These are phyloP conservation scores for Yamadazyma epiphylla DNA, from an alignment of 1,139 yeast species.

Conservation along the genomic window DNA sequence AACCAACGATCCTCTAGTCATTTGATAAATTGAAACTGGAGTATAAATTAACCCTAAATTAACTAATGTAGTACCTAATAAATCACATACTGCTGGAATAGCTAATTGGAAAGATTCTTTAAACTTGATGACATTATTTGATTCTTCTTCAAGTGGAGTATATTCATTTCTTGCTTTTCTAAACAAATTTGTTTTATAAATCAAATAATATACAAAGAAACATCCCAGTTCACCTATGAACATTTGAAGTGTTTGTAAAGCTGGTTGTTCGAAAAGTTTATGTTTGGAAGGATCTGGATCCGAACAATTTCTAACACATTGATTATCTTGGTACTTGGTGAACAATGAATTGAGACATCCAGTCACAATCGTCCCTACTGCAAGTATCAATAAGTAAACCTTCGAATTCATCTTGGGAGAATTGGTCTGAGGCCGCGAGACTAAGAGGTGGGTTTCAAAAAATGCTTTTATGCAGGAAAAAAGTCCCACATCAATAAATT, in stretches of 20 bases:
- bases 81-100: slow-evolving; percentile 69
- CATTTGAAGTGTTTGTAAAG: slow-evolving; percentile 78
- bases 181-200: slow-evolving; percentile 16
- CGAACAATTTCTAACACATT: slow-evolving; percentile 59
- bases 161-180: slow-evolving; percentile 14
- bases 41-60: slow-evolving; percentile 71
- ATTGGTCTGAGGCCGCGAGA: too few species aligned
- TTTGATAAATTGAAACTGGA: slow-evolving; percentile 83
- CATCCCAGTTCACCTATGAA: slow-evolving; percentile 66
- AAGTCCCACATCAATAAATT: background rate
- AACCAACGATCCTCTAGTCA: slow-evolving; percentile 78
- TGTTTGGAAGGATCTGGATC: slow-evolving; percentile 38
- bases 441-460: too few species aligned
- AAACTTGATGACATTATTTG: slow-evolving; percentile 12
- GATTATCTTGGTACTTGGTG: slow-evolving; percentile 76
- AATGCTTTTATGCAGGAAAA: background rate
- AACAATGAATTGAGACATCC: slow-evolving; percentile 74
- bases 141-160: slow-evolving; percentile 13
- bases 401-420: too few species aligned
- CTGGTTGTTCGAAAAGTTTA: slow-evolving; percentile 68
- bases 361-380: slow-evolving; percentile 54
- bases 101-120: slow-evolving; percentile 32
- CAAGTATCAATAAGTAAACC: slow-evolving; percentile 24
- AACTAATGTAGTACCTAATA: slow-evolving; percentile 70
- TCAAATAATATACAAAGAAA: slow-evolving; percentile 40